Evolutionary conservation across 139 green algal genomes (phyloP), one percentile per base, ranked within the genome.

Genomic region (Microglena sp.): DNA sequence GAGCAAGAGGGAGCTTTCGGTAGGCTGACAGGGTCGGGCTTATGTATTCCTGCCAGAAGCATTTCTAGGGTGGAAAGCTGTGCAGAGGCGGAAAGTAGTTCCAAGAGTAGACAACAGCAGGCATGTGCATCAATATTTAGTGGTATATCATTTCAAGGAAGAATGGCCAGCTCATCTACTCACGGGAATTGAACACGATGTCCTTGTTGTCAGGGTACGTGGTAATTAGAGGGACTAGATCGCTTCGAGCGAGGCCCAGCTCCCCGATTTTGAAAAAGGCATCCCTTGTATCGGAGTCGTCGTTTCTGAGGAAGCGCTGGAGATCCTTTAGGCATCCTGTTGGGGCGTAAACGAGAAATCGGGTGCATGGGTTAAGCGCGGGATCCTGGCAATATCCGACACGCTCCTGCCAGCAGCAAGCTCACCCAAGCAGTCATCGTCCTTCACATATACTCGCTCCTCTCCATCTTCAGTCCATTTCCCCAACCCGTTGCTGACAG

Each of bases 241-340:
- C 81, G 0, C 53, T 66, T 11, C 28, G 4, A 1, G 76, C 70
- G 0, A 87, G 68, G 40, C 82, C 60, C 59, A 85, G 84, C 45
- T 82, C 60, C 3, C 77, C 69, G 1, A 97, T 78, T n/a, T 80
- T 75, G 36, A 88, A 80, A 60, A 98, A 96, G 1, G 82, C 86
- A 15, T 86, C 72, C 0, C 90, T 62, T 1, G 55, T 69, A 27
- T 89, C 77, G 0, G 75, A 75, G 61, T 97, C 82, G 70, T 97
- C 92, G 1, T 83, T 64, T 2, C 92, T 76, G 56, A 97, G 68
- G 58, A 96, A 95, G 53, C 90, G 74, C 77, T 95, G 87, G 55
- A 97, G 64, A 64, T 96, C 88, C 62, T 87, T 87, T 35, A 97
- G 60, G 60, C 83, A 95, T 0, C 75, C 90, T 96, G 84, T 45